A percentile compares a stretch with the other conserved stretches of the same genome.
Evolutionary conservation across 1,284 basidiomycete genomes (phyloP).

Genomic region (Rhodotorula mucilaginosa): DNA sequence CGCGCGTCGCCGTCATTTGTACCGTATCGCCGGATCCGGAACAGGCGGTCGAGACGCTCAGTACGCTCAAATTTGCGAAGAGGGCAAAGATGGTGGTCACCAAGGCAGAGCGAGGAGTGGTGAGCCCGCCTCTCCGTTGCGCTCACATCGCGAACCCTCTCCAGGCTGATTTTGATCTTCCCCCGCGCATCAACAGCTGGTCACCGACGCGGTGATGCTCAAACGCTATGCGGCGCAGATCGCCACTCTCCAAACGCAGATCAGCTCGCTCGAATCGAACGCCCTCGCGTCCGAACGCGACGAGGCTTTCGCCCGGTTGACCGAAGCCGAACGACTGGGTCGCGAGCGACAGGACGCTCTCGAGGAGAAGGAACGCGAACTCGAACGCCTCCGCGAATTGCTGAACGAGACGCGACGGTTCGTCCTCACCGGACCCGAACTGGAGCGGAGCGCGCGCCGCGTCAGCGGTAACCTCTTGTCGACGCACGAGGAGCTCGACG

Average conservation of each 20-base stretch:
- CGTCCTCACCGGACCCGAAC: conserved; percentile 33
- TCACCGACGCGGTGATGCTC: conserved; percentile 47
- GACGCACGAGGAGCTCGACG: background rate
- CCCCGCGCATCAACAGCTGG: conserved; percentile 6
- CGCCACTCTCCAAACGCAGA: conserved; percentile 48
- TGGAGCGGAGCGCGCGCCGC: conserved; percentile 32
- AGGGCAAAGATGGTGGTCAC: conserved; percentile 58
- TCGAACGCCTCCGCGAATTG: conserved; percentile 19
- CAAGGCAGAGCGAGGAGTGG: conserved; percentile 56
- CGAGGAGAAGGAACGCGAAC: conserved; percentile 28
- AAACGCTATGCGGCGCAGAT: conserved; percentile 54
- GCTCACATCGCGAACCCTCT: background rate
- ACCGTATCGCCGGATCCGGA: conserved; percentile 54
- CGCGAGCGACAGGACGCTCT: conserved; percentile 18
- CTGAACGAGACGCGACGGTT: conserved; percentile 35
- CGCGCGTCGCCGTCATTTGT: conserved; percentile 59
- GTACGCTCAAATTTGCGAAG: conserved; percentile 59
- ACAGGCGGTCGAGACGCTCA: conserved; percentile 57
- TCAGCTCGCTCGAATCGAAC: conserved; percentile 20
- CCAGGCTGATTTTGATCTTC: conserved; percentile 12
- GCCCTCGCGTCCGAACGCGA: conserved; percentile 8
- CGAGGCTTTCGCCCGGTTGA: conserved; percentile 1
- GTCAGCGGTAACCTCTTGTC: background rate
- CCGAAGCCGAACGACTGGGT: background rate
- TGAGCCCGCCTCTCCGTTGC: conserved; percentile 41